Percentiles rank a stretch among this genome's conserved stretches.
phyloP scores from a whole-genome alignment of 345 rosid species.

The Eucalyptus tenuipes region DNA sequence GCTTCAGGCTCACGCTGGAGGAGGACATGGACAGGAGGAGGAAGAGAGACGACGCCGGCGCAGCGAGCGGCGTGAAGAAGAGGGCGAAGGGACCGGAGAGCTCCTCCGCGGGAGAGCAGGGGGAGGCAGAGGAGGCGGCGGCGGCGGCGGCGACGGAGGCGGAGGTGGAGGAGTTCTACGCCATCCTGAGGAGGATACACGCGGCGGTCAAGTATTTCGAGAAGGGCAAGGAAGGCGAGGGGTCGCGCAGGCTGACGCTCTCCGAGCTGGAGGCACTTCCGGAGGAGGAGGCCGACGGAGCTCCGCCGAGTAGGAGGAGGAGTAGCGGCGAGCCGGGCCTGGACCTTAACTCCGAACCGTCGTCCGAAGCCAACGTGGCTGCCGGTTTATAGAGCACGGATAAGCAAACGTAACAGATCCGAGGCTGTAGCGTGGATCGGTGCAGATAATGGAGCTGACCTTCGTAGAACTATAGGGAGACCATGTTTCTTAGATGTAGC shows the following conservation, averaged over 20 bases:
- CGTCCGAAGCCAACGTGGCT: not conserved
- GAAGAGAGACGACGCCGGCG: not conserved
- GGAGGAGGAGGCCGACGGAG: not conserved
- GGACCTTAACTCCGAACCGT: not conserved
- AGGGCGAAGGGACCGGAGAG: not conserved
- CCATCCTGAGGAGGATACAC: slow-evolving; percentile 17
- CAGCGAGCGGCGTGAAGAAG: not conserved
- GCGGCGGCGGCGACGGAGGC: slow-evolving; percentile 1
- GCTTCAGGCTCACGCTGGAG: not conserved
- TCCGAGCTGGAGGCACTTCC: not conserved
- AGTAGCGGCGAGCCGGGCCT: not conserved
- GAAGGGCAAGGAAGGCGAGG: not conserved
- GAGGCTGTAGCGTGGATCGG: not conserved
- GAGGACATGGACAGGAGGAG: not conserved
- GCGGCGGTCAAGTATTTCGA: slow-evolving; percentile 13
- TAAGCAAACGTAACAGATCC: not conserved
- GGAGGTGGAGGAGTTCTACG: slow-evolving; percentile 32
- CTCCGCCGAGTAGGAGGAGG: not conserved
- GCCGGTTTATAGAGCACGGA: not conserved
- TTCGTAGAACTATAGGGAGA: not conserved
- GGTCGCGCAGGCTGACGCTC: not conserved
- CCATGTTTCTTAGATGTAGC: not conserved
- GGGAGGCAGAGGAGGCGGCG: not conserved
- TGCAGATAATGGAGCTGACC: not conserved
- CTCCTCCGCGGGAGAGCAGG: not conserved